Percentiles rank a stretch among this genome's conserved stretches.
phyloP scores from a whole-genome alignment of 2,329 filamentous ascomycete genomes.

The Monosporascus sp. region DNA sequence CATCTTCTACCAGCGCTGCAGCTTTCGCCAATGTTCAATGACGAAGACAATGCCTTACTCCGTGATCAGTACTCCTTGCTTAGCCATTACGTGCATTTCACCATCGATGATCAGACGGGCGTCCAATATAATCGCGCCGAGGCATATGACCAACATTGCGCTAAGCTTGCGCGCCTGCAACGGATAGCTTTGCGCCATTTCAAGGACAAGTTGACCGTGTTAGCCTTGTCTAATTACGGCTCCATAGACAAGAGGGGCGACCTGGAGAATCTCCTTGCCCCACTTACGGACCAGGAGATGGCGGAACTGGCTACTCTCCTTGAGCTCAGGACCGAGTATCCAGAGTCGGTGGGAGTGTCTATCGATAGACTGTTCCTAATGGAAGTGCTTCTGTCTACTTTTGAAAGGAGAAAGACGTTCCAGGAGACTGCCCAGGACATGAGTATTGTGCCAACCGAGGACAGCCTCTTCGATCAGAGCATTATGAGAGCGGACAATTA shows the following conservation, averaged over 20 bases:
- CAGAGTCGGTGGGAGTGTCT: slow-evolving; percentile 59
- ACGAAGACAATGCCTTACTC: slow-evolving; percentile 69
- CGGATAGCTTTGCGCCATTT: slow-evolving; percentile 73
- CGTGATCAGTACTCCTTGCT: slow-evolving; percentile 78
- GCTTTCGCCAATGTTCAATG: slow-evolving; percentile 72
- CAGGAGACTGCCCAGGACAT: slow-evolving; percentile 70
- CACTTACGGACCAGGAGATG: slow-evolving; percentile 71
- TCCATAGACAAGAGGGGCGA: slow-evolving; percentile 78
- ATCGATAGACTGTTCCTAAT: slow-evolving; percentile 59
- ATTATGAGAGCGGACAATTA: slow-evolving; percentile 80
- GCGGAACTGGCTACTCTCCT: slow-evolving; percentile 62
- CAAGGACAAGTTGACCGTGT: slow-evolving; percentile 82
- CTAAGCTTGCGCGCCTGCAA: slow-evolving; percentile 72
- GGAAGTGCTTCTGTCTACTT: slow-evolving; percentile 68
- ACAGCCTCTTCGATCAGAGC: slow-evolving; percentile 70
- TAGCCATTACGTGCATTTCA: slow-evolving; percentile 80
- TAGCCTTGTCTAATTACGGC: slow-evolving; percentile 88
- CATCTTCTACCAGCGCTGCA: slow-evolving; percentile 74
- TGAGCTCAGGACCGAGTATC: slow-evolving; percentile 78
- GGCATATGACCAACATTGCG: slow-evolving; percentile 76
- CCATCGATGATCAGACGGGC: slow-evolving; percentile 87
- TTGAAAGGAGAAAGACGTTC: slow-evolving; percentile 76
- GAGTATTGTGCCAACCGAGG: slow-evolving; percentile 78
- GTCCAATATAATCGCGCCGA: slow-evolving; percentile 66
- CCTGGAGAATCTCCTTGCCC: slow-evolving; percentile 67